Evolutionary conservation across 2,329 filamentous ascomycete species (phyloP).

Genomic region (Arthrobotrys sphaeroides): DNA sequence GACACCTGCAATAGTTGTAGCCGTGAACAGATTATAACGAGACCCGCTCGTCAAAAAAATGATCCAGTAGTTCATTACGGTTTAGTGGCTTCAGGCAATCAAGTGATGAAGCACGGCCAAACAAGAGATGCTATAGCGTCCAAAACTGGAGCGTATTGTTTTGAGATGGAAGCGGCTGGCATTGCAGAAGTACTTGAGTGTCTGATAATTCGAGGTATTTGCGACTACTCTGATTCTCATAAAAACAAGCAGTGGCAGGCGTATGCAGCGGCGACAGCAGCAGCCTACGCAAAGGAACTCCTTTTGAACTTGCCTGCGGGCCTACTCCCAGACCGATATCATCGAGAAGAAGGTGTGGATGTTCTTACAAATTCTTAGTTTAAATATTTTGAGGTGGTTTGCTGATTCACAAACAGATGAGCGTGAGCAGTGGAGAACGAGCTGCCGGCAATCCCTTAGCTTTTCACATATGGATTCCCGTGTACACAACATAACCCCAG

Average conservation of each 20-base stretch:
- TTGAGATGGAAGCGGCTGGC: constrained; percentile 34
- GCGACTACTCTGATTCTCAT: constrained; percentile 27
- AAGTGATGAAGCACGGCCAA: constrained; percentile 14
- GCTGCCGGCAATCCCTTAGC: background rate
- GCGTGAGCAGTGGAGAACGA: background rate
- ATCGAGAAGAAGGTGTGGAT: too few species aligned
- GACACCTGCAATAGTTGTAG: constrained; percentile 1
- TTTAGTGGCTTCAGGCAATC: constrained; percentile 14
- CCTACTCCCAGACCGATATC: background rate
- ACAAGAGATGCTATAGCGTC: background rate
- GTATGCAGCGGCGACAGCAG: constrained; percentile 18
- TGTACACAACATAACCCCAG: constrained; percentile 25
- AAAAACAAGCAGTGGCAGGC: constrained; percentile 23
- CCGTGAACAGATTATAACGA: background rate
- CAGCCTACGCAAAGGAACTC: constrained; percentile 29
- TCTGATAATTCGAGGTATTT: constrained; percentile 12
- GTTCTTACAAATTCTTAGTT: too few species aligned
- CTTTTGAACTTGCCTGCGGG: background rate
- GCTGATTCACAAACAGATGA: too few species aligned
- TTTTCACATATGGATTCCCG: constrained; percentile 26
- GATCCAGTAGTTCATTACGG: constrained; percentile 11
- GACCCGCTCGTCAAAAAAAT: background rate
- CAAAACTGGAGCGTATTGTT: background rate
- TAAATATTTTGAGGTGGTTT: too few species aligned
- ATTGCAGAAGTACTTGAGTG: constrained; percentile 7